Percentiles rank a stretch among this genome's conserved stretches.
Evolutionary conservation across 768 basidiomycete species (phyloP).

Genomic region (Amanita pseudoporphyria): DNA sequence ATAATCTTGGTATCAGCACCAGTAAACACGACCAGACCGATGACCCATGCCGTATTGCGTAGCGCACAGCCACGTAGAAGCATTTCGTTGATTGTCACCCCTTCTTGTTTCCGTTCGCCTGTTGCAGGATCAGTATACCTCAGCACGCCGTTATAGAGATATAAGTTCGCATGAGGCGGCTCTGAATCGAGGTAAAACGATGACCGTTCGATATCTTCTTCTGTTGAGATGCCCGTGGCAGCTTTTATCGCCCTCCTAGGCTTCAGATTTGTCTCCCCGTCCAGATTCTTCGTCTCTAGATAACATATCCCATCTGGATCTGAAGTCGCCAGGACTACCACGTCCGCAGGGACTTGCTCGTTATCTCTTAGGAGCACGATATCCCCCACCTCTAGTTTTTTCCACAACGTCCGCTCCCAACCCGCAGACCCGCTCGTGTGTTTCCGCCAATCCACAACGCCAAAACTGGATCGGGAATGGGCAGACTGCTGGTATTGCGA

Average conservation of each 20-base stretch:
- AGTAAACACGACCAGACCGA: conserved; percentile 91
- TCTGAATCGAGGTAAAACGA: conserved; percentile 89
- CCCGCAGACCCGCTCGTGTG: conserved; percentile 59
- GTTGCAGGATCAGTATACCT: conserved; percentile 51
- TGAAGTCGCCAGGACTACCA: conserved; percentile 86
- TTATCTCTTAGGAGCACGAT: conserved; percentile 84
- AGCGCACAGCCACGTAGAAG: conserved; percentile 86
- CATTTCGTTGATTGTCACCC: conserved; percentile 85
- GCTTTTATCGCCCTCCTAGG: conserved; percentile 68
- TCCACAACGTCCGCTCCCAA: conserved; percentile 98
- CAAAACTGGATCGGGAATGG: conserved; percentile 44
- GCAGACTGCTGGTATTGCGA: conserved; percentile 48
- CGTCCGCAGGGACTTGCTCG: conserved; percentile 95
- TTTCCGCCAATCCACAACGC: conserved; percentile 77
- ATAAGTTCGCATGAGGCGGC: conserved; percentile 88
- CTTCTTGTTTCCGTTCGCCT: conserved; percentile 49
- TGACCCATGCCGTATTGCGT: conserved; percentile 86
- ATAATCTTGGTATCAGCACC: conserved; percentile 91
- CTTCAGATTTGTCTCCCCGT: conserved; percentile 97
- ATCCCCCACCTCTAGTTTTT: conserved; percentile 98
- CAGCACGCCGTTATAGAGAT: conserved; percentile 80
- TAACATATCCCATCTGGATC: conserved; percentile 91
- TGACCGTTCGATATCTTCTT: conserved; percentile 86
- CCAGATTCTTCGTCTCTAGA: conserved; percentile 95
- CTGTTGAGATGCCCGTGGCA: conserved; percentile 65